Evolutionary conservation across 768 basidiomycete genomes (phyloP).

Genomic region (Collybia mongolica): DNA sequence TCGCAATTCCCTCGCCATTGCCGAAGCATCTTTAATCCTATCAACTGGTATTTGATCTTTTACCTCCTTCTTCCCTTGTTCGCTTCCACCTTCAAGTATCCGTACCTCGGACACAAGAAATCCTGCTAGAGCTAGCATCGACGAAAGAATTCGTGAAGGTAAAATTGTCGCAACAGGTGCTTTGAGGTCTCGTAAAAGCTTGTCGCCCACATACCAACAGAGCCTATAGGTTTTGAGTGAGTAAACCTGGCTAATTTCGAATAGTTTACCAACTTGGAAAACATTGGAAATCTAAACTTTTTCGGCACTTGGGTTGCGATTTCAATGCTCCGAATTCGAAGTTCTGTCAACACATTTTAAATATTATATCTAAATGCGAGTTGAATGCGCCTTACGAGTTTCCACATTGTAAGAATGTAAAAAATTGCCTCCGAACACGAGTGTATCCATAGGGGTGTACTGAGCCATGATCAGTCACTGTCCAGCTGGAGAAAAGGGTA

Average conservation of each 20-base stretch:
- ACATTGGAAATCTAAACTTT: conserved; percentile 85
- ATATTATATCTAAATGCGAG: not conserved
- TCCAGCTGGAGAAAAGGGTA: not conserved
- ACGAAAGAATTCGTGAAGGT: conserved; percentile 60
- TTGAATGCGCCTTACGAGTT: conserved; percentile 59
- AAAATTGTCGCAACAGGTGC: conserved; percentile 33
- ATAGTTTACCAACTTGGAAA: conserved; percentile 55
- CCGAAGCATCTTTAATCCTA: conserved; percentile 78
- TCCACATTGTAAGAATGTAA: conserved; percentile 88
- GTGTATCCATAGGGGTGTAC: conserved; percentile 89
- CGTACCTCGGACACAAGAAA: conserved; percentile 81
- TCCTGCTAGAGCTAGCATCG: conserved; percentile 67
- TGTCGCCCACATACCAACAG: conserved; percentile 90
- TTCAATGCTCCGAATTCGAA: conserved; percentile 89
- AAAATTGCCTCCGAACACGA: conserved; percentile 98
- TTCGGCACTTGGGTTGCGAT: conserved; percentile 90
- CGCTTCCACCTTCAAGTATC: conserved; percentile 67
- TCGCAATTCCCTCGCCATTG: conserved; percentile 78
- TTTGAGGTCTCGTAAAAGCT: conserved; percentile 72
- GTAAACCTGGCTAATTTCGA: not conserved
- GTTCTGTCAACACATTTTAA: conserved; percentile 49
- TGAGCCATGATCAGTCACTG: conserved; percentile 28
- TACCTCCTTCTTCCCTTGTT: conserved; percentile 71
- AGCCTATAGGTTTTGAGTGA: conserved; percentile 45
- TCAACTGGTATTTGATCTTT: conserved; percentile 82